These are phyloP conservation scores for Crithidia bombi DNA, from an alignment of 208 protist species.

Conservation along the genomic window DNA sequence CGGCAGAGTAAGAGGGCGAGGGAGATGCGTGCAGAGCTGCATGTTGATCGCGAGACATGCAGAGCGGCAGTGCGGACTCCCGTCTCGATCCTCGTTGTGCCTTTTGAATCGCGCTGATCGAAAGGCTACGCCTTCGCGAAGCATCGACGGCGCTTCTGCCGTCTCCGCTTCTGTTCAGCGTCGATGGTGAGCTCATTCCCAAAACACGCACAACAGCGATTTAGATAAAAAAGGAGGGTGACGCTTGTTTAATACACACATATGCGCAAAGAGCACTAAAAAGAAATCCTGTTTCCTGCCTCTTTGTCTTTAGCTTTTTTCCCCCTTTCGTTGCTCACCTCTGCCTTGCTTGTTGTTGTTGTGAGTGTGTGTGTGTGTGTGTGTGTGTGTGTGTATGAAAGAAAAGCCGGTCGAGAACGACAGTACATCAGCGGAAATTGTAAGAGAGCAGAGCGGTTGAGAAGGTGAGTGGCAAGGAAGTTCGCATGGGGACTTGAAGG, in stretches of 20 bases:
- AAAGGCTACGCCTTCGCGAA: constrained; percentile 7
- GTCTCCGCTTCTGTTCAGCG: constrained; percentile 5
- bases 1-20: background rate
- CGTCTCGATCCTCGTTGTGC: constrained; percentile 18
- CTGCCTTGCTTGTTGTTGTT: constrained; percentile 2
- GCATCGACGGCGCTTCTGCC: background rate
- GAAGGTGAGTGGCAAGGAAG: too few relatives aligned
- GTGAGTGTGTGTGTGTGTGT: too few relatives aligned
- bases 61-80: constrained; percentile 42
- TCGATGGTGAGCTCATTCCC: constrained; percentile 6
- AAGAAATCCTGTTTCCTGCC: background rate
- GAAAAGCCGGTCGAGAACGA: too few relatives aligned
- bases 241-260: background rate
- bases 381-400: too few relatives aligned
- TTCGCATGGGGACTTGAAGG: too few relatives aligned
- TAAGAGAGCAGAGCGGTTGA: too few relatives aligned
- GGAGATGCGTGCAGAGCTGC: constrained; percentile 26
- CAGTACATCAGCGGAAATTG: too few relatives aligned
- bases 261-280: background rate
- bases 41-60: constrained; percentile 52
- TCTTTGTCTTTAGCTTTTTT: constrained; percentile 1
- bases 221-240: background rate
- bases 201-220: background rate
- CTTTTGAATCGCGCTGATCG: constrained; percentile 1
- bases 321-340: background rate